Percentiles rank a stretch among this genome's conserved stretches.
phyloP scores from a whole-genome alignment of 805 yeast species.

The Cyberlindnera nakhonratchasimensis region DNA sequence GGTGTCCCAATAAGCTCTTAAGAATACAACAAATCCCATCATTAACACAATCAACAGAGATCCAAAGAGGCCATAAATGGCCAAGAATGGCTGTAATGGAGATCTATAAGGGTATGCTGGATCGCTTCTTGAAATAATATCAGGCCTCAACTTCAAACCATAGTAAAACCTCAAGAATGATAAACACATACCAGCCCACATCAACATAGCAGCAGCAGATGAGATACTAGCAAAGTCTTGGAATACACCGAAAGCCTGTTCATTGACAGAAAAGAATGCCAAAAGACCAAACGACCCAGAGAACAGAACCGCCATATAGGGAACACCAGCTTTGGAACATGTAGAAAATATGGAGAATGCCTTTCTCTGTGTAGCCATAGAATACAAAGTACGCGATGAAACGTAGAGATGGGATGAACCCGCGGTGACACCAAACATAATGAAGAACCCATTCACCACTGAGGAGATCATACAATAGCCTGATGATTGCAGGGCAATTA shows the following conservation, averaged over 20 bases:
- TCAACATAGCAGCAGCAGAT: slow-evolving; percentile 71
- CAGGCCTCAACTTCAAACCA: slow-evolving; percentile 59
- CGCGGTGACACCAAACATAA: slow-evolving; percentile 52
- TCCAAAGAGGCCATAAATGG: slow-evolving; percentile 58
- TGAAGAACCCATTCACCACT: slow-evolving; percentile 46
- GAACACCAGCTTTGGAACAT: slow-evolving; percentile 65
- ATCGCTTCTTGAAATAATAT: slow-evolving; percentile 60
- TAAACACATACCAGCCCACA: slow-evolving; percentile 73
- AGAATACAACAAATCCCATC: slow-evolving; percentile 62
- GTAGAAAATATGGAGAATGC: slow-evolving; percentile 56
- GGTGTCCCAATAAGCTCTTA: slow-evolving; percentile 54
- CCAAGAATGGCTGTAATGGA: slow-evolving; percentile 67
- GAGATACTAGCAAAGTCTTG: slow-evolving; percentile 64
- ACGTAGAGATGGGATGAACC: slow-evolving; percentile 55
- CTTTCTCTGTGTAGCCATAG: slow-evolving; percentile 50
- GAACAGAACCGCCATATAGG: slow-evolving; percentile 63
- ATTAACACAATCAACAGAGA: slow-evolving; percentile 47
- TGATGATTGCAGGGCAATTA: slow-evolving; percentile 51
- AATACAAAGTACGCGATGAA: slow-evolving; percentile 52
- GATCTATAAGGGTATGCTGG: slow-evolving; percentile 65
- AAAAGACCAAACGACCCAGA: slow-evolving; percentile 59
- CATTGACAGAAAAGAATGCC: slow-evolving; percentile 57
- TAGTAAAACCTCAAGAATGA: slow-evolving; percentile 61
- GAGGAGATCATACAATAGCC: slow-evolving; percentile 47
- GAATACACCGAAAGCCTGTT: slow-evolving; percentile 58